Base-by-base conservation (phyloP, 371 early-diverging fungal genomes). In the Apophysomyces elegans region DNA sequence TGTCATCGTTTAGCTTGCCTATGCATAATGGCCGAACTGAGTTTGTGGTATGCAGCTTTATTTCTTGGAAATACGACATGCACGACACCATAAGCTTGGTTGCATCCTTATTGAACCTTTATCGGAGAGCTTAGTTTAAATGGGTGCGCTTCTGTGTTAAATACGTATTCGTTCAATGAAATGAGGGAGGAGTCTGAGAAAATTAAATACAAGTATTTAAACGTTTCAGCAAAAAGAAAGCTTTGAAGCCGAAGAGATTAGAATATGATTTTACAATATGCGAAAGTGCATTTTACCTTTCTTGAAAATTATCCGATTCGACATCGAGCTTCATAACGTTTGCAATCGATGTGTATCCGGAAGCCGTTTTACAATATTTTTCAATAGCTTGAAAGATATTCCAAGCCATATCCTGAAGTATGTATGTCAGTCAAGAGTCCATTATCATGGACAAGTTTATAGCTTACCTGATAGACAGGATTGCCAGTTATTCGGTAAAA, bases 131-230 rank as follows among this genome's bases (percentile, higher is more conserved):
- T 18, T 50, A 50, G 21, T 26, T 21, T 50, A 47, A 95, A 69
- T 35, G 94, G 93, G 74, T 95, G 95, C 0, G 94, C 96, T 74
- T 96, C 96, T 7, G 95, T 96, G 56, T 91, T 96, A 68, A 94
- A 86, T 9, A 96, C 94, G 73, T 88, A 96, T 75, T 92, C 69
- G 71, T 93, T 89, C 50, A 96, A 78, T 44, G 92, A 85, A 11
- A 80, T 62, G 5, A 58, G 59, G 6, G 72, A 66, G 0, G 36
- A 12, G 46, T 86, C 89, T 36, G 87, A 79, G 83, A 95, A 97
- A 16, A 97, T 77, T 43, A 96, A 75, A 69, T 94, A 97, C 50
- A 97, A 80, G 73, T 97, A 97, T 75, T 99, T 97, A 61, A 97
- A 85, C 0, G 98, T 97, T 73, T 99, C 99, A 0, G 95, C 95